These are phyloP conservation scores for Xerocomellus chrysenteron DNA, from an alignment of 768 basidiomycete species.

Conservation along the genomic window DNA sequence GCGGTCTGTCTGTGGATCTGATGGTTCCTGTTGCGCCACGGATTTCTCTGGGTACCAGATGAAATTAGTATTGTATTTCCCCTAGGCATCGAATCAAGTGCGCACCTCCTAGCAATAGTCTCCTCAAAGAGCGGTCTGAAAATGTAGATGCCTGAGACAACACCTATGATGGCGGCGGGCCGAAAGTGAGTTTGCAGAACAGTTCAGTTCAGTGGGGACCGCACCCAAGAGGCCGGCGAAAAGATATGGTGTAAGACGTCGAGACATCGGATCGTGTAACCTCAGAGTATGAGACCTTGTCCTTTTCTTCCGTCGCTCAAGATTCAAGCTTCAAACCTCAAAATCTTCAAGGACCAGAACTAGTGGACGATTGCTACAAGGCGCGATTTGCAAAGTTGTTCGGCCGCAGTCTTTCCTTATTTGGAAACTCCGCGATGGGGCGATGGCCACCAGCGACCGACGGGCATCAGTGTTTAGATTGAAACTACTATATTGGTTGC, in stretches of 20 bases:
- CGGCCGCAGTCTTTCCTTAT: slow-evolving; percentile 12
- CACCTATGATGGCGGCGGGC: slow-evolving; percentile 37
- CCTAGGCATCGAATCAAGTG: background rate
- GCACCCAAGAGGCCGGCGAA: slow-evolving; percentile 60
- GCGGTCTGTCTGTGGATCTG: slow-evolving; percentile 3
- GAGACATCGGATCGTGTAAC: slow-evolving; percentile 26
- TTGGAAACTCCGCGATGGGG: slow-evolving; percentile 29
- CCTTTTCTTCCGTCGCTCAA: background rate
- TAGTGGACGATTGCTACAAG: background rate
- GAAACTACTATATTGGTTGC: background rate
- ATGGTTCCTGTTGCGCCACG: background rate
- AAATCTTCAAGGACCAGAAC: background rate
- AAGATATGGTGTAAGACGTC: slow-evolving; percentile 48
- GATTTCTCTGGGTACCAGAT: slow-evolving; percentile 12
- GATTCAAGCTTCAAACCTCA: background rate
- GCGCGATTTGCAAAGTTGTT: slow-evolving; percentile 4
- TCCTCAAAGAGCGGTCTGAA: slow-evolving; percentile 52
- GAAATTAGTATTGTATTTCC: background rate
- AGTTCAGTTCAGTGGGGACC: background rate
- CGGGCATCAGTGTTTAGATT: background rate
- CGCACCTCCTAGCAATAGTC: slow-evolving; percentile 15
- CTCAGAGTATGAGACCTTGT: background rate
- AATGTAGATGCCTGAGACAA: slow-evolving; percentile 64
- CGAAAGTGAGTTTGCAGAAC: slow-evolving; percentile 1
- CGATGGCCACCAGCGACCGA: too few relatives aligned